Conservation (phyloP, 257 asterid genomes). For the Sherardia arvensis region DNA sequence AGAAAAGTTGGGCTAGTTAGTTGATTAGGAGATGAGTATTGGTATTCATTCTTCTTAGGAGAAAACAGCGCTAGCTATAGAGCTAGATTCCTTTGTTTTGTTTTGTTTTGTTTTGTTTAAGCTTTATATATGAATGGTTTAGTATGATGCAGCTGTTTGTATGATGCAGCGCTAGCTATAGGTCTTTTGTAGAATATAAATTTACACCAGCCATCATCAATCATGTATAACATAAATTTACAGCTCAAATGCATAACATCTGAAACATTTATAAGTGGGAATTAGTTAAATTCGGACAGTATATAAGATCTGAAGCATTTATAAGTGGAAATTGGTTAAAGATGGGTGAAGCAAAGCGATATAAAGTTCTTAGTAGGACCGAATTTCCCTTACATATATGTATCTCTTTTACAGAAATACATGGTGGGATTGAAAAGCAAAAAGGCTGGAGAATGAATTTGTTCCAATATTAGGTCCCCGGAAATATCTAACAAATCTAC, state of each 20-base stretch:
- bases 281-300: background rate
- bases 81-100: background rate
- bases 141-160: background rate
- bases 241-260: background rate
- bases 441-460: background rate
- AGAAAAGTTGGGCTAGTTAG: background rate
- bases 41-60: background rate
- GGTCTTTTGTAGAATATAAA: no score
- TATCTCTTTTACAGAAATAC: background rate
- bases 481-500: background rate
- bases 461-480: background rate
- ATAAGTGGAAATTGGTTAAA: background rate
- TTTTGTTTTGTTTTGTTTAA: background rate
- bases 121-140: background rate
- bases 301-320: background rate
- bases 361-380: conserved; percentile 1
- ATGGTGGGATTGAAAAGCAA: background rate
- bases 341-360: background rate
- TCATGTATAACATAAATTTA: no score
- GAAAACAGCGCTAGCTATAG: background rate
- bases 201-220: no score
- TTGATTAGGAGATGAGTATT: background rate
- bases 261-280: background rate
- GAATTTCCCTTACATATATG: background rate
- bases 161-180: no score